Conservation (phyloP, 176 grass and related monocot species). For the Aegilops umbellulata region DNA sequence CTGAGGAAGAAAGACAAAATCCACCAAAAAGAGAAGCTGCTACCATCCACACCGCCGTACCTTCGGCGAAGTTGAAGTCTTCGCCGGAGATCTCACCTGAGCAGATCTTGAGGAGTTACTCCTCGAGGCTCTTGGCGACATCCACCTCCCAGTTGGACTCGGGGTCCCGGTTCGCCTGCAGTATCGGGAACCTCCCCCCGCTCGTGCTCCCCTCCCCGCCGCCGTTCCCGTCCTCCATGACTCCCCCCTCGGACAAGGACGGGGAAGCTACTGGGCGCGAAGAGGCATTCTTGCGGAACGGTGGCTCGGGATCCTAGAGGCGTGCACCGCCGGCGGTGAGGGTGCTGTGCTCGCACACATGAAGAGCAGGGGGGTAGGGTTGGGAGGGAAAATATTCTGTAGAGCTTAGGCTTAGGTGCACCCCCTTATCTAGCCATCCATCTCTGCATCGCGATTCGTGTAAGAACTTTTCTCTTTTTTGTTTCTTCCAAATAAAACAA, state of each 20-base stretch:
- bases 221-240: conserved; percentile 28
- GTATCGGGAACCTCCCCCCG: conserved; percentile 36
- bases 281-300: conserved; percentile 4
- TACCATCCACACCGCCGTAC: conserved; percentile 23
- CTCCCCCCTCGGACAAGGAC: neutral
- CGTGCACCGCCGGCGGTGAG: neutral
- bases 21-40: neutral
- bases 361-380: conserved; percentile 8
- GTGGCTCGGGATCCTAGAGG: conserved; percentile 9
- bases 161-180: conserved; percentile 72
- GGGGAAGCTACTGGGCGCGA: neutral
- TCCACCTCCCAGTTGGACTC: conserved; percentile 92
- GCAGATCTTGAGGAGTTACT: conserved; percentile 88
- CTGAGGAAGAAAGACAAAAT: neutral
- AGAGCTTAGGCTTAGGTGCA: too few relatives aligned
- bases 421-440: too few relatives aligned
- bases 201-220: conserved; percentile 31
- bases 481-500: too few relatives aligned
- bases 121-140: conserved; percentile 76
- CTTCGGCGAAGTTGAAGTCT: conserved; percentile 96
- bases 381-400: too few relatives aligned
- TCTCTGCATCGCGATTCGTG: too few relatives aligned
- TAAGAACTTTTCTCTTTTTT: too few relatives aligned
- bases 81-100: conserved; percentile 62
- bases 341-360: neutral